These are phyloP conservation scores for Scytalidium sp. DNA, from an alignment of 2,329 filamentous ascomycete genomes.

Conservation along the genomic window DNA sequence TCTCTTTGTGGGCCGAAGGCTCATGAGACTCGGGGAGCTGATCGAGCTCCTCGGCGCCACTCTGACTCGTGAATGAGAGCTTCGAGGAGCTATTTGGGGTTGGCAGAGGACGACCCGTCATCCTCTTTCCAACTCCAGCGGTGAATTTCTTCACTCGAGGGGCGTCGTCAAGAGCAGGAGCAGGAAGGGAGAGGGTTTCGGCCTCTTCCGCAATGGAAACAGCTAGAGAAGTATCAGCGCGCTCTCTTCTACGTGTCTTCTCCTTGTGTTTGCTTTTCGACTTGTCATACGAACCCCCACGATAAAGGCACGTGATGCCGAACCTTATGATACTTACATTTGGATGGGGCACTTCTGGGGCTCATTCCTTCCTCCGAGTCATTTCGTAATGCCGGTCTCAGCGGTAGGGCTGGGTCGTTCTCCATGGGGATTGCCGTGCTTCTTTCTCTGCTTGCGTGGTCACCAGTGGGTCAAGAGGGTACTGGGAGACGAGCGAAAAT, in stretches of 20 bases:
- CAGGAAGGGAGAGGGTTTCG: conserved; percentile 9
- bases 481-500: no score
- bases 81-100: conserved; percentile 16
- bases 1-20: conserved; percentile 3
- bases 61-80: conserved; percentile 18
- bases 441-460: neutral
- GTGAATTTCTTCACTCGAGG: conserved; percentile 22
- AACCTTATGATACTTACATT: conserved; percentile 17
- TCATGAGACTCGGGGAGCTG: conserved; percentile 8
- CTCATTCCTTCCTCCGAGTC: conserved; percentile 15
- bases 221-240: conserved; percentile 10
- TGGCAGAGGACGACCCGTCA: conserved; percentile 8
- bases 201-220: conserved; percentile 29
- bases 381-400: conserved; percentile 21
- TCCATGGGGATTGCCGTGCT: conserved; percentile 14
- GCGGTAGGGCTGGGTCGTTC: conserved; percentile 10
- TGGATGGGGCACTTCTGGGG: conserved; percentile 20
- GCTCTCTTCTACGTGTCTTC: neutral
- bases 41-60: conserved; percentile 17
- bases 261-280: neutral
- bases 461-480: neutral
- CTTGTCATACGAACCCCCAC: neutral
- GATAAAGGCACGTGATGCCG: neutral
- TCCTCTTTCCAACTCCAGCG: conserved; percentile 7
- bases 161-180: conserved; percentile 14